Conservation (phyloP, 108 stramenopile species). For the Skeletonema tropicum region DNA sequence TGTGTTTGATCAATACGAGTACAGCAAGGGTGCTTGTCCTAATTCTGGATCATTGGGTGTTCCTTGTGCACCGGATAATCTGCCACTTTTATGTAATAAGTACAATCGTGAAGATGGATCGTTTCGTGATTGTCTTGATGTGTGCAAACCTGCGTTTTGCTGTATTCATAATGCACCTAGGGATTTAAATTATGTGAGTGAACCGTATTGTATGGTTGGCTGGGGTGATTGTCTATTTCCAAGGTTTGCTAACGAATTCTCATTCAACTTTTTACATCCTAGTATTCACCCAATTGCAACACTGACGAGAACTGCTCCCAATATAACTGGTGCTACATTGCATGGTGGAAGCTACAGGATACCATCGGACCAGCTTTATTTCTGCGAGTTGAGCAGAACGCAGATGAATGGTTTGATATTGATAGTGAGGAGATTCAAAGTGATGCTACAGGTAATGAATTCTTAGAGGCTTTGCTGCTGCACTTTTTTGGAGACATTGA, state of each 20-base stretch:
- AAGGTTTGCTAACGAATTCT: background rate
- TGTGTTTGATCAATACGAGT: conserved; percentile 50
- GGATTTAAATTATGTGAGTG: conserved; percentile 20
- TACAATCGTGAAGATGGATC: conserved; percentile 39
- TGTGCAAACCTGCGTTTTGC: conserved; percentile 52
- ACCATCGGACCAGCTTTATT: conserved; percentile 37
- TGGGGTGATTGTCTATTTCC: background rate
- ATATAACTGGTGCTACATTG: conserved; percentile 38
- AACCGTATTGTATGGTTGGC: background rate
- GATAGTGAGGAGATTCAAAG: conserved; percentile 15
- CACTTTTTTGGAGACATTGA: conserved; percentile 55
- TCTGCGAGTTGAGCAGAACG: conserved; percentile 40
- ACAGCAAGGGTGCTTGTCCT: conserved; percentile 39
- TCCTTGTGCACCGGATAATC: conserved; percentile 48
- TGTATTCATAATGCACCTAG: conserved; percentile 54
- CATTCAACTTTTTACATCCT: background rate
- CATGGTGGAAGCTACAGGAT: conserved; percentile 42
- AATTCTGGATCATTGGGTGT: conserved; percentile 36
- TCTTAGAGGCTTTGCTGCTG: conserved; percentile 41
- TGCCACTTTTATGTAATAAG: conserved; percentile 48
- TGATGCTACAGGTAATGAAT: conserved; percentile 28
- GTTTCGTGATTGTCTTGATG: conserved; percentile 44
- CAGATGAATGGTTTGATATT: conserved; percentile 52
- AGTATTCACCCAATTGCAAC: conserved; percentile 50
- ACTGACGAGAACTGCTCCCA: conserved; percentile 43